Percentiles rank a stretch among this genome's conserved stretches.
phyloP scores from a whole-genome alignment of 1,139 yeast genomes.

The Suhomyces wounanorum region DNA sequence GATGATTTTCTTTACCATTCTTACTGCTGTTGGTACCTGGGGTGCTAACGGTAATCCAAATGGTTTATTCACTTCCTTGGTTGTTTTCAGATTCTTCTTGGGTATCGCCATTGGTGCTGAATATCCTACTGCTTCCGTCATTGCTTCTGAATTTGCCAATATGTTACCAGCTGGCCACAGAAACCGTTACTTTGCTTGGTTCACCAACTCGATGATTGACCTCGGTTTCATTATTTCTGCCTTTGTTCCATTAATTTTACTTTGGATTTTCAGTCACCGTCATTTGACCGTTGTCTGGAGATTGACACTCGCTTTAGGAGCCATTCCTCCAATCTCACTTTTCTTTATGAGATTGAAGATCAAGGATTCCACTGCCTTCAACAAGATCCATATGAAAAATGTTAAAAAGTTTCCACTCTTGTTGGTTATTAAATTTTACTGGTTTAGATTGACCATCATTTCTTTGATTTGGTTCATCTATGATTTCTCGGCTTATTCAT shows the following conservation, averaged over 20 bases:
- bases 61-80: slow-evolving; percentile 80
- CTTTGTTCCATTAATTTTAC: slow-evolving; percentile 81
- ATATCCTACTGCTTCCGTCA: slow-evolving; percentile 91
- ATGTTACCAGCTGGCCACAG: slow-evolving; percentile 76
- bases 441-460: slow-evolving; percentile 74
- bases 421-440: slow-evolving; percentile 74
- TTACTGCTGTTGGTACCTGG: slow-evolving; percentile 74
- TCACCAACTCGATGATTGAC: slow-evolving; percentile 88
- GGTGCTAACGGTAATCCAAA: slow-evolving; percentile 59
- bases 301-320: slow-evolving; percentile 87
- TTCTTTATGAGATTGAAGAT: slow-evolving; percentile 77
- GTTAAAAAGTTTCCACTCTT: slow-evolving; percentile 63
- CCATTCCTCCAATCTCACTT: slow-evolving; percentile 80
- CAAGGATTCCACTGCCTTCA: slow-evolving; percentile 70
- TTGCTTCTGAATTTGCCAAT: slow-evolving; percentile 89
- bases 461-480: slow-evolving; percentile 87
- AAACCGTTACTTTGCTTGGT: slow-evolving; percentile 87
- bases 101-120: slow-evolving; percentile 90
- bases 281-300: slow-evolving; percentile 89
- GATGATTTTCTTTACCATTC: slow-evolving; percentile 55
- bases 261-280: slow-evolving; percentile 75
- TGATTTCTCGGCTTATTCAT: slow-evolving; percentile 85
- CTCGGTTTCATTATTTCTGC: slow-evolving; percentile 81
- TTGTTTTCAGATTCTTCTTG: slow-evolving; percentile 81
- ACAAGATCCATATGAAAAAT: slow-evolving; percentile 67